Conservation (phyloP, 495 filamentous ascomycete genomes). For the Pyrenopolyporus hunteri region DNA sequence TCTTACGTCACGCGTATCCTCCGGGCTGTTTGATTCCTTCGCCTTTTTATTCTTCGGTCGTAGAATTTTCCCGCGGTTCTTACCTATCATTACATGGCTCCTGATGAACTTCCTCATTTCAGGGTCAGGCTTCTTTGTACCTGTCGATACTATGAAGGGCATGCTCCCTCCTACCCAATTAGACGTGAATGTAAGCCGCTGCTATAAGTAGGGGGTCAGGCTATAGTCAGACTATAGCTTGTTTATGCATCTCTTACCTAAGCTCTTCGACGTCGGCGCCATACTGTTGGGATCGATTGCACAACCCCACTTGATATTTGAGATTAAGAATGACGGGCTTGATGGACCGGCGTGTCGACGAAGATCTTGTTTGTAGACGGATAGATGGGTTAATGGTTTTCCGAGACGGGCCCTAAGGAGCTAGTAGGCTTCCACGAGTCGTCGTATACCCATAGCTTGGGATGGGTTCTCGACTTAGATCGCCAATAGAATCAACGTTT, state of each 20-base stretch:
- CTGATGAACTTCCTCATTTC: constrained; percentile 50
- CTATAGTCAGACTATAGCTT: no score
- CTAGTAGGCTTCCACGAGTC: not conserved
- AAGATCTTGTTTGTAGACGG: no score
- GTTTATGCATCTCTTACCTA: constrained; percentile 9
- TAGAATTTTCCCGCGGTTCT: constrained; percentile 45
- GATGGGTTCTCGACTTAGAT: not conserved
- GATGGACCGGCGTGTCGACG: not conserved
- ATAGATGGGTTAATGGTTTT: not conserved
- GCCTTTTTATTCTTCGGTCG: constrained; percentile 3
- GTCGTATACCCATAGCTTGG: no score
- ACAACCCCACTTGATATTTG: not conserved
- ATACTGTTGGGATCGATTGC: constrained; percentile 1
- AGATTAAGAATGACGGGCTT: not conserved
- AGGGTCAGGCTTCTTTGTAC: constrained; percentile 38
- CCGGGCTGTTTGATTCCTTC: not conserved
- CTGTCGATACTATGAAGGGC: constrained; percentile 44
- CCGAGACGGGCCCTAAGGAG: not conserved
- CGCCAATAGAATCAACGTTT: not conserved
- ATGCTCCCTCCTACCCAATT: constrained; percentile 13
- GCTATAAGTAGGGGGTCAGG: no score
- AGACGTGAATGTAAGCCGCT: not conserved
- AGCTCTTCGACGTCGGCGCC: not conserved
- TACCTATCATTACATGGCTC: constrained; percentile 58
- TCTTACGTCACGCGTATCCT: not conserved